Base-by-base conservation (phyloP, 352 stramenopile species). In the Phytophthora europaea region DNA sequence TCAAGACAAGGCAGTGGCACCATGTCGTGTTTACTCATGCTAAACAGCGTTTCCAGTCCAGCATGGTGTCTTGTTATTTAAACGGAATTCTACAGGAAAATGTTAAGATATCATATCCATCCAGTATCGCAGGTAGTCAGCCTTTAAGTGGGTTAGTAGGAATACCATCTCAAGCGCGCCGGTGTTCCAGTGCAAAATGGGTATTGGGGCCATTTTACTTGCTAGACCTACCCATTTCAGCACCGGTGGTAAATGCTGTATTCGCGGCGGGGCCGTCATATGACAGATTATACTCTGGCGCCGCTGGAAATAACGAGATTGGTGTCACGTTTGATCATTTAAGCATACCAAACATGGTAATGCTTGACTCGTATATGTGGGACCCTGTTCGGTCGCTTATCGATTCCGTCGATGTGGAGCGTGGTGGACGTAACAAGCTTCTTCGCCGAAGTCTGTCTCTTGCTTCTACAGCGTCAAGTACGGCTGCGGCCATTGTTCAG, bases 41-140 rank as follows among this genome's bases (percentile, higher is more conserved):
- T 15, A 82, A 74, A 23, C 87, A 94, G 48, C 81, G 87, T 13
- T 94, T 94, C 55, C 87, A 94, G 57, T 85, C 86, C 12, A 93
- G 84, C 31, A 84, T 85, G 31, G 80, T 81, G 28, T 85, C 77
- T 15, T 84, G 85, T 7, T 93, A 90, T 43, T 55, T 94, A 8
- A 84, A 94, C 31, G 87, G 87, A 1, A 56, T 92, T 56, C 51
- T 91, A 15, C 82, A 91, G 61, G 87, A 94, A 51, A 88, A 75
- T 5, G 75, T 80, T n/a, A 94, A 93, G 48, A 85, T 92, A 8
- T 90, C 85, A 8, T 93, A 88, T 38, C 87, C 87, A 2, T 87
- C 84, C n/a, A 81, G 78, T 31, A 75, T 90, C 33, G 69, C 68
- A 12, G 80, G 67, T 33, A 82, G 72, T 22, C 86, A 92, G 53